These are phyloP conservation scores for Piedraia hortae DNA, from an alignment of 2,329 filamentous ascomycete species.

Conservation along the genomic window DNA sequence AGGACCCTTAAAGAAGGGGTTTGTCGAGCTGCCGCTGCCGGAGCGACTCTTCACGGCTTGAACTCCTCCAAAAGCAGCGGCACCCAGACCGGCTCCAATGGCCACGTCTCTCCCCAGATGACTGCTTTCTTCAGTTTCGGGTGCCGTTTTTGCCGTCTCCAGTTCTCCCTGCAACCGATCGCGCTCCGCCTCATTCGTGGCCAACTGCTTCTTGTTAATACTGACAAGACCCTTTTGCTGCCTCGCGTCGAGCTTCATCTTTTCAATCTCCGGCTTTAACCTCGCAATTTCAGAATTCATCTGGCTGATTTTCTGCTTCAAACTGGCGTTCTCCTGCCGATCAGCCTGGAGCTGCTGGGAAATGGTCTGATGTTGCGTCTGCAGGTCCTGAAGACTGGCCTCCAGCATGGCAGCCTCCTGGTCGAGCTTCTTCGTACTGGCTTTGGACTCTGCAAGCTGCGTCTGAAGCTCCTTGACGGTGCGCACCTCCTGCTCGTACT, in stretches of 20 bases:
- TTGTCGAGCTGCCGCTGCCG: conserved; percentile 31
- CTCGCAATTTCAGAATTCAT: conserved; percentile 61
- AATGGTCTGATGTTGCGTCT: conserved; percentile 55
- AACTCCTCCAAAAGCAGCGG: conserved; percentile 3
- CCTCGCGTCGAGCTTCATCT: conserved; percentile 67
- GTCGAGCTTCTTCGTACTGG: conserved; percentile 62
- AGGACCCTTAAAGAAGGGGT: conserved; percentile 67
- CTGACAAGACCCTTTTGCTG: conserved; percentile 91
- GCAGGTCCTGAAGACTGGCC: conserved; percentile 51
- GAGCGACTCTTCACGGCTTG: conserved; percentile 4
- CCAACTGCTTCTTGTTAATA: conserved; percentile 94
- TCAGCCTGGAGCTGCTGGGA: conserved; percentile 51
- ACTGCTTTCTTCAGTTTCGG: conserved; percentile 1
- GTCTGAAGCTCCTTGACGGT: conserved; percentile 66
- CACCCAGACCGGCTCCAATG: conserved; percentile 2
- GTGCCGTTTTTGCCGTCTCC: conserved; percentile 23
- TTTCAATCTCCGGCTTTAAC: conserved; percentile 75
- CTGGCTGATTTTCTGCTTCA: conserved; percentile 69
- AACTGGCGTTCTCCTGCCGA: conserved; percentile 56
- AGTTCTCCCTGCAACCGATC: conserved; percentile 61
- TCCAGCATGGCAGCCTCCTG: conserved; percentile 64
- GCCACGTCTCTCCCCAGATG: conserved; percentile 3
- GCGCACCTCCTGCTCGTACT: conserved; percentile 84
- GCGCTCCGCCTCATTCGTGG: conserved; percentile 64
- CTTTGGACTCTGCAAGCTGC: conserved; percentile 44